Conservation (phyloP, 2,329 filamentous ascomycete species). For the Didymella keratinophila region DNA sequence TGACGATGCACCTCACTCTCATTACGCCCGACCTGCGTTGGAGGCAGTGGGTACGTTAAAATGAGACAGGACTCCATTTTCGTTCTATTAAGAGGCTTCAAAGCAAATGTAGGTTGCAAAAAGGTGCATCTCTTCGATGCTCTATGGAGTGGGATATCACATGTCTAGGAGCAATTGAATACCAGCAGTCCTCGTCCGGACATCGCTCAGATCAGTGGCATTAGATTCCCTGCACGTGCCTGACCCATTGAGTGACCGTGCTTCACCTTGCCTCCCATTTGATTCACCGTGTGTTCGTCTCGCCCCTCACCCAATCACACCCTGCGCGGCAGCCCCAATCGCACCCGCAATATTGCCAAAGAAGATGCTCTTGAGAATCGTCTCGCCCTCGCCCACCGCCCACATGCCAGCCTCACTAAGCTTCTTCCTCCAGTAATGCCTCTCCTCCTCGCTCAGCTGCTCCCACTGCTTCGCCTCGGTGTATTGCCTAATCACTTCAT, state of each 20-base stretch:
- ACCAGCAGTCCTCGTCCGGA: neutral
- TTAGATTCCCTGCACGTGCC: neutral
- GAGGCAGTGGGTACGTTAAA: neutral
- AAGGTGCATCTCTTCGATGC: neutral
- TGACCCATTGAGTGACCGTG: neutral
- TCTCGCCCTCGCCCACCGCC: constrained; percentile 80
- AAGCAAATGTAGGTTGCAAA: neutral
- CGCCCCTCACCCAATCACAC: constrained; percentile 36
- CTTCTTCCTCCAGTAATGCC: constrained; percentile 72
- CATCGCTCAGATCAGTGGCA: neutral
- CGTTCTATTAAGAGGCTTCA: neutral
- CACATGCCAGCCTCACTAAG: constrained; percentile 77
- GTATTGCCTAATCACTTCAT: constrained; percentile 49
- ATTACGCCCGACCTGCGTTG: neutral
- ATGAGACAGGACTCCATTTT: neutral
- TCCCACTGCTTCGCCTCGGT: constrained; percentile 71
- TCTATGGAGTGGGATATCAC: constrained; percentile 9
- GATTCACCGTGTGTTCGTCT: neutral
- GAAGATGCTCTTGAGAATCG: constrained; percentile 76
- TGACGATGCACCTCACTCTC: neutral
- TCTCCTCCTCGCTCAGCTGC: constrained; percentile 69
- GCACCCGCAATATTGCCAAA: constrained; percentile 75
- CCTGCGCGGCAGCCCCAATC: constrained; percentile 54
- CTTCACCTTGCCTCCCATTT: neutral
- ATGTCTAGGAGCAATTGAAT: constrained; percentile 1